These are phyloP conservation scores for Umbellularia californica DNA, from an alignment of 164 flowering plant species.

Conservation along the genomic window DNA sequence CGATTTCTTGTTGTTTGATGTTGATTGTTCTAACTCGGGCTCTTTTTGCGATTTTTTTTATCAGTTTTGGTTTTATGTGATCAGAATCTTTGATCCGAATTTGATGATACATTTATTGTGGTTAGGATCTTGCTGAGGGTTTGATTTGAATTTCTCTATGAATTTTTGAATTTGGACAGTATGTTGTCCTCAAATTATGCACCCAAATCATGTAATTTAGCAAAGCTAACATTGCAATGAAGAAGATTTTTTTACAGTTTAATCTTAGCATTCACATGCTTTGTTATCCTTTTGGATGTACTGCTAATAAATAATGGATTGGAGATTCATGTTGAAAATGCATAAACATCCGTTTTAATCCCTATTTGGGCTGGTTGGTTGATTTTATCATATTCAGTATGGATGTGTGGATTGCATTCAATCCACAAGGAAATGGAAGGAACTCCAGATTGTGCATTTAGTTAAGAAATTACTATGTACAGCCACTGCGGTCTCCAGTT, in stretches of 20 bases:
- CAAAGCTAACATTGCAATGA: neutral
- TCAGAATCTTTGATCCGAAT: neutral
- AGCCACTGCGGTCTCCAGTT: neutral
- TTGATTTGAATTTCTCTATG: too few relatives aligned
- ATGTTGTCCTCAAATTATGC: neutral
- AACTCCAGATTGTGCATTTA: neutral
- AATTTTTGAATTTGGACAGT: neutral
- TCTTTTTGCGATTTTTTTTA: neutral
- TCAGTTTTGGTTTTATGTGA: neutral
- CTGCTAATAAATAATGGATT: too few relatives aligned
- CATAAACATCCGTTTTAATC: too few relatives aligned
- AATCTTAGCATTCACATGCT: too few relatives aligned
- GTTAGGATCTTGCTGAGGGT: neutral
- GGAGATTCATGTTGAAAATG: too few relatives aligned
- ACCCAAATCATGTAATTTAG: neutral
- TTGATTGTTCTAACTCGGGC: neutral
- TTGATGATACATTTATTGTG: neutral
- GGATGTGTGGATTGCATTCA: neutral
- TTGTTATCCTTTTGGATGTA: too few relatives aligned
- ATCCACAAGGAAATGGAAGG: neutral
- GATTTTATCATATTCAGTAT: too few relatives aligned
- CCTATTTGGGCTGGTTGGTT: too few relatives aligned
- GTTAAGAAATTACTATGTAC: neutral
- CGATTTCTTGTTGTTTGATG: neutral
- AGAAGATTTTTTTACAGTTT: neutral